Base-by-base conservation (phyloP, 2,329 filamentous ascomycete genomes). In the Rachicladosporium sp. region DNA sequence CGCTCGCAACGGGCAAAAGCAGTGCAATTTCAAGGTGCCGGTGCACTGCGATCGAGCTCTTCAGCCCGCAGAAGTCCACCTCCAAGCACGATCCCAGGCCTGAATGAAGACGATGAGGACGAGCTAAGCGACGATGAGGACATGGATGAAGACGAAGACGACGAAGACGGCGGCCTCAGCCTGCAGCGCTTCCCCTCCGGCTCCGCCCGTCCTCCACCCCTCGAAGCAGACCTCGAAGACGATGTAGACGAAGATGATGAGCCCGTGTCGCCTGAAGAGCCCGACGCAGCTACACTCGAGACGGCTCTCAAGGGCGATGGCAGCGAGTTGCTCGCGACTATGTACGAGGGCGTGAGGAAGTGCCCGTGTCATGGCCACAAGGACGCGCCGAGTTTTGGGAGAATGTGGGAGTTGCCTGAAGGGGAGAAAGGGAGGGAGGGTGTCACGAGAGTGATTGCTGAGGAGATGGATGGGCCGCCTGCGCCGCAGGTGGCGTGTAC, bases 121-220 rank as follows among this genome's bases (percentile, higher is more conserved):
- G 44, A 50, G 13, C 40, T 42, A 5, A 43, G 43, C 12, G 42
- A 43, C 21, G 33, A 38, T 19, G 44, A 44, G 9, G 43, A 45
- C 19, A 41, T 50, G 11, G 52, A 53, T 10, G 54, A 56, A 4
- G 15, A 19, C 5, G 15, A 19, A 19, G 15, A 19, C 15, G 51
- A 50, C 12, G 45, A 42, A 8, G 48, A 49, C 7, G 50, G 46
- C 9, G 52, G 46, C 3, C 51, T 58, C 2, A 47, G 48, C 5
- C 42, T 59, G 10, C 41, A 39, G 29, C 51, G 55, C 30, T 58
- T 55, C 43, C 53, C 55, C 10, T 56, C 55, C 12, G 49, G 50
- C 7, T 36, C 47, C 19, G 41, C 51, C 8, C 42, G 46, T 40
- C 39, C 41, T 19, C 45, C 47, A 6, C 41, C 45, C 31, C 45